Conservation (phyloP, 305 asterid species). For the Plantago lanceolata region DNA sequence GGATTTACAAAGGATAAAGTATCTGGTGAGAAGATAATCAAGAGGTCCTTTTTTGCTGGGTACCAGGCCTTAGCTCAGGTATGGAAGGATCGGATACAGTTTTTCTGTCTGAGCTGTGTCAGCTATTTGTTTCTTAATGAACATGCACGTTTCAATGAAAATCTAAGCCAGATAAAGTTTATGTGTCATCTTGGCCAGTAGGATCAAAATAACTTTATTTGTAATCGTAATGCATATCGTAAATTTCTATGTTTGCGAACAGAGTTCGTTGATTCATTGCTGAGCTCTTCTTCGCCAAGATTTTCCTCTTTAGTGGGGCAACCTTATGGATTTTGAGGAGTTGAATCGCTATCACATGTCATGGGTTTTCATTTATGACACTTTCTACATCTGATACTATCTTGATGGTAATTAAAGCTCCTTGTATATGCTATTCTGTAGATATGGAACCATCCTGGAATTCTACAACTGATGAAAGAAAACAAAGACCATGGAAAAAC, state of each 20-base stretch:
- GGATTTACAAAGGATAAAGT: conserved; percentile 82
- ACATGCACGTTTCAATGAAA: no score
- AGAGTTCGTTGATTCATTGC: no score
- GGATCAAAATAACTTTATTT: no score
- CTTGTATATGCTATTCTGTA: conserved; percentile 30
- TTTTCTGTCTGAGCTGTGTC: no score
- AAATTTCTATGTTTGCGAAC: no score
- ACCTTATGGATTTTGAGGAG: conserved; percentile 3
- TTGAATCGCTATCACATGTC: conserved; percentile 3
- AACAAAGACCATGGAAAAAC: conserved; percentile 56
- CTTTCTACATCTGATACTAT: neutral
- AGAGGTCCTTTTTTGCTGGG: conserved; percentile 84
- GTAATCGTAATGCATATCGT: no score
- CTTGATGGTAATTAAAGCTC: neutral
- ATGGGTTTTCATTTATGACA: conserved; percentile 1
- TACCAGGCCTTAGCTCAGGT: conserved; percentile 99
- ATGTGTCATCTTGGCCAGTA: no score
- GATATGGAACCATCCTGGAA: conserved; percentile 99
- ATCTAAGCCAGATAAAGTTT: no score
- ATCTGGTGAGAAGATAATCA: conserved; percentile 73
- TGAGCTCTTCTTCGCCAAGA: no score
- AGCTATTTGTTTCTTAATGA: no score
- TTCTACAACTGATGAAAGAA: conserved; percentile 80
- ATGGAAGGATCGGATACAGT: neutral
- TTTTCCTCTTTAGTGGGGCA: neutral